Evolutionary conservation across 1,284 basidiomycete species (phyloP), one percentile per base, ranked within the genome.

Genomic region (Tilletia horrida): DNA sequence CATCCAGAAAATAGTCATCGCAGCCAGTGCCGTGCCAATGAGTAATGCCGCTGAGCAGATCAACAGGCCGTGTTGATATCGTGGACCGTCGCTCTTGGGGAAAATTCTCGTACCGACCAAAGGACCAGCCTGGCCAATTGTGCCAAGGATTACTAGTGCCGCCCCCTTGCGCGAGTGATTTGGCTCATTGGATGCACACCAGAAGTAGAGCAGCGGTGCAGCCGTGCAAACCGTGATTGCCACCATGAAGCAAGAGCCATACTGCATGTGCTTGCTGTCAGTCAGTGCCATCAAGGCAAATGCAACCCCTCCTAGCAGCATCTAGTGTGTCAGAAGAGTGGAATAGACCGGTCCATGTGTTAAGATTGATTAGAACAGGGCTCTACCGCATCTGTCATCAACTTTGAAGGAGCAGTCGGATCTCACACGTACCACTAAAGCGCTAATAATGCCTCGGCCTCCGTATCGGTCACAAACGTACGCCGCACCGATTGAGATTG

Each of bases 151-250:
- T 27, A 77, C 62, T 29, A 81, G 69, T 0, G 69, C 73, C 0
- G 75, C 63, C 1, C 78, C 77, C 6, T 71, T 67, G 25, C 73
- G 73, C 25, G 73, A 76, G 61, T 80, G 77, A 66, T 70, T 69
- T 1, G 66, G 61, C 62, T 71, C 68, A 45, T 77, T 76, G 27
- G 66, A 68, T 4, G 76, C 69, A 8, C 72, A 55, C 73, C 75
- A 77, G 63, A 76, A 76, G 62, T 80, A 77, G 21, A 73, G 67
- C 16, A 81, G 57, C 3, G 76, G 77, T 48, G 80, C 76, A 44
- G 68, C 71, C 3, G 78, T 72, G 67, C 79, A 81, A 14, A 80
- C 67, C 0, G 73, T 71, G 35, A 71, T 67, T 23, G 77, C 69
- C 61, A 77, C 71, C 11, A 80, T 67, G 69, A 69, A 76, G 9